phyloP scores from a whole-genome alignment of 305 asterid species.

The Galium porrigens region DNA sequence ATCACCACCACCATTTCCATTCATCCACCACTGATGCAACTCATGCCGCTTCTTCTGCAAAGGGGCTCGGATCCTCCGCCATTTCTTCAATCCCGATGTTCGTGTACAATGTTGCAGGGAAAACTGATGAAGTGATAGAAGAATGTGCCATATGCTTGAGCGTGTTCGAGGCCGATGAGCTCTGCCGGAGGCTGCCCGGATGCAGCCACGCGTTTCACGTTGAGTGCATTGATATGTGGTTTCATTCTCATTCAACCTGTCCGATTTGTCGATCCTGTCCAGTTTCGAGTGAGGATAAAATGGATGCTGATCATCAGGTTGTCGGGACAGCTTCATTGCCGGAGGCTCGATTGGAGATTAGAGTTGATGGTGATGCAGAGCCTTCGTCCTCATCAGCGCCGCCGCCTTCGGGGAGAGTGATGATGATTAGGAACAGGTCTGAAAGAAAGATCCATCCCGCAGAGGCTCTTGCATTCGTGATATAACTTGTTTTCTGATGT shows the following conservation, averaged over 20 bases:
- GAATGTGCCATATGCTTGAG: conserved; percentile 45
- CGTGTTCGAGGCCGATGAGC: conserved; percentile 23
- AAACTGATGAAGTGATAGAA: not conserved
- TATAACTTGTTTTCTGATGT: not conserved
- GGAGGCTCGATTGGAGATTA: not conserved
- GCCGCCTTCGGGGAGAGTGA: conserved; percentile 12
- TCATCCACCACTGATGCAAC: conserved; percentile 16
- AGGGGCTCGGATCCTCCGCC: conserved; percentile 30
- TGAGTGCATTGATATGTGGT: conserved; percentile 48
- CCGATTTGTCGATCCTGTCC: conserved; percentile 38
- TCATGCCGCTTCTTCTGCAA: conserved; percentile 11
- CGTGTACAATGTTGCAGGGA: conserved; percentile 8
- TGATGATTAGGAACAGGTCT: conserved; percentile 20
- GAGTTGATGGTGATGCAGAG: not conserved
- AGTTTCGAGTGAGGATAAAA: not conserved
- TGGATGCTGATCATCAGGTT: not conserved
- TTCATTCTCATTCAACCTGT: conserved; percentile 35
- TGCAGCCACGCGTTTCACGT: conserved; percentile 38
- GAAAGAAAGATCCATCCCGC: conserved; percentile 19
- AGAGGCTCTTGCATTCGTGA: not conserved
- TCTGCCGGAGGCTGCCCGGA: conserved; percentile 23
- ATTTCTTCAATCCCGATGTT: conserved; percentile 33
- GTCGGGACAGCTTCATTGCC: not conserved
- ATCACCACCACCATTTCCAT: conserved; percentile 11
- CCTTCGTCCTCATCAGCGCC: conserved; percentile 5